Evolutionary conservation across 768 basidiomycete species (phyloP).

Genomic region (Jaapia argillacea): DNA sequence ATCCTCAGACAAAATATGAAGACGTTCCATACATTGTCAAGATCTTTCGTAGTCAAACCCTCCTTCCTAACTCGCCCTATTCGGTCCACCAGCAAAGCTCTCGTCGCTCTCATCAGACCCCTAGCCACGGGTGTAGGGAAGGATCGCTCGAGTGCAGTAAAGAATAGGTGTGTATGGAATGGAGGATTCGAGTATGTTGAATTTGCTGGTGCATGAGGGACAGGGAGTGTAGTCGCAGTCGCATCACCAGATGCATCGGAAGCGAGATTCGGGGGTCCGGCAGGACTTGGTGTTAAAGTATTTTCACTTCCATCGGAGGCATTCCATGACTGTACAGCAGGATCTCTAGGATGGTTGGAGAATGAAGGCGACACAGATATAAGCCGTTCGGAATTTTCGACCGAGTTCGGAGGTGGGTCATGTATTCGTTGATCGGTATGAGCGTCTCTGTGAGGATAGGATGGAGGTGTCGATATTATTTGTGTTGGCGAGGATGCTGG

Average conservation of each 20-base stretch:
- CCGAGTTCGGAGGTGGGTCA: background rate
- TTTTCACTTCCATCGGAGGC: too few species aligned
- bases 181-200: conserved; percentile 56
- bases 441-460: background rate
- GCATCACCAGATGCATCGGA: background rate
- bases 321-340: too few species aligned
- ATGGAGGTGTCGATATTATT: conserved; percentile 3
- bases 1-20: background rate
- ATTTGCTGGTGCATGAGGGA: too few species aligned
- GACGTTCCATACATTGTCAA: conserved; percentile 59
- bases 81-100: conserved; percentile 71
- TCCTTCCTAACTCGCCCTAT: conserved; percentile 61
- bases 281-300: background rate
- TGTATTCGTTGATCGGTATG: background rate
- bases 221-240: background rate
- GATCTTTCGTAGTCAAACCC: conserved; percentile 64
- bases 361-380: too few species aligned
- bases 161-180: conserved; percentile 78
- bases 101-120: conserved; percentile 76
- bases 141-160: conserved; percentile 55
- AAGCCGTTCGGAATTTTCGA: too few species aligned
- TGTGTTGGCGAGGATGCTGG: conserved; percentile 6
- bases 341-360: too few species aligned
- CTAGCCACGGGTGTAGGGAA: conserved; percentile 69
- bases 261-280: background rate